Percentiles rank a stretch among this genome's conserved stretches.
Conservation (phyloP, 1,284 basidiomycete species). For the Blastosporella zonata region DNA sequence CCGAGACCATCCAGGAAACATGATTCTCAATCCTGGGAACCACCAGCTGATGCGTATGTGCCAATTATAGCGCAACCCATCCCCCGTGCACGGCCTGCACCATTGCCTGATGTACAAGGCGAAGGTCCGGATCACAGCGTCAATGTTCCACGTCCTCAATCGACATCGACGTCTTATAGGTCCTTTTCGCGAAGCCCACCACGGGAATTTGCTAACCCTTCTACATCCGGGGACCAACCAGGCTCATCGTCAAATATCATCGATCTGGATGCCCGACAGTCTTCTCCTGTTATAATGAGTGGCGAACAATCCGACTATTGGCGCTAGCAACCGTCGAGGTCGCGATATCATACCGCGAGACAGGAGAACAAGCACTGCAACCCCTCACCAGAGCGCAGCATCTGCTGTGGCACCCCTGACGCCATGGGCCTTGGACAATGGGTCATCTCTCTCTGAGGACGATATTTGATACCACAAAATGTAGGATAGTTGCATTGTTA, state of each 20-base stretch:
- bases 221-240: neutral
- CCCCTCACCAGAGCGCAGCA: neutral
- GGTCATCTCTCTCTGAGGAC: conserved; percentile 8
- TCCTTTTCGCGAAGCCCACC: conserved; percentile 1
- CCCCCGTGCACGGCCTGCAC: neutral
- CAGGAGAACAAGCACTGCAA: neutral
- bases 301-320: neutral
- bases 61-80: neutral
- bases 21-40: neutral
- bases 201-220: neutral
- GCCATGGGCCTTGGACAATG: conserved; percentile 12
- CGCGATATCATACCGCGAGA: neutral
- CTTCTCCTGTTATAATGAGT: neutral
- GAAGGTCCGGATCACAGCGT: neutral
- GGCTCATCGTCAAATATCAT: neutral
- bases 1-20: neutral
- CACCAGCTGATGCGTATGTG: neutral
- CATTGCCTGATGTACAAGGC: neutral
- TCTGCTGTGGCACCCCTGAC: no score
- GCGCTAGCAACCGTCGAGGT: neutral
- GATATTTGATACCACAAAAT: neutral
- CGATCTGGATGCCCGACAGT: neutral
- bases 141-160: neutral
- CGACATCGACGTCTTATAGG: conserved; percentile 3
- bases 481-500: neutral